These are phyloP conservation scores for Phaseolus lunatus DNA, from an alignment of 306 rosid genomes.

Conservation along the genomic window DNA sequence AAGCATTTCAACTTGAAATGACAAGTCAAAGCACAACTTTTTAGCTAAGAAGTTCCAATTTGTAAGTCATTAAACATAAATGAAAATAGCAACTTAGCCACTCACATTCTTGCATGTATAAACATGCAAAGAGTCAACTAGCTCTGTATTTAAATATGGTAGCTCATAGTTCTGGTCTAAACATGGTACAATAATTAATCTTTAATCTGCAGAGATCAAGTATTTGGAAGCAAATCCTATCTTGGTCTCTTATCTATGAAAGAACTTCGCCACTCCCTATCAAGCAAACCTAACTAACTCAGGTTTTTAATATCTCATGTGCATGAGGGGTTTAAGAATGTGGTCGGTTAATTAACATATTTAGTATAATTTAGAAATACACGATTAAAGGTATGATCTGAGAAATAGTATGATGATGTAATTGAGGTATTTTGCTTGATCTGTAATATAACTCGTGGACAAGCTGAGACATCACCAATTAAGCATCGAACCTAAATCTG, in stretches of 20 bases:
- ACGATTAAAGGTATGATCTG: background rate
- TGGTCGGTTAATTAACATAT: conserved; percentile 13
- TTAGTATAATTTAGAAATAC: background rate
- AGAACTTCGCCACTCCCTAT: background rate
- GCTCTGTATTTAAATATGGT: background rate
- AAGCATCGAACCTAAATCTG: conserved; percentile 9
- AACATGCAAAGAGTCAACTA: background rate
- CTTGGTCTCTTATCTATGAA: background rate
- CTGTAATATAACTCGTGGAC: background rate
- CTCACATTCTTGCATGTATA: background rate
- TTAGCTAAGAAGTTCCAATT: too few species aligned
- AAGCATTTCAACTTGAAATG: background rate
- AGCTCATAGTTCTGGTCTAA: conserved; percentile 1
- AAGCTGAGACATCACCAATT: background rate
- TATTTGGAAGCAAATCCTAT: background rate
- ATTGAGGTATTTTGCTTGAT: conserved; percentile 17
- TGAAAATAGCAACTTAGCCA: background rate
- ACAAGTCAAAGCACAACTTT: conserved; percentile 5
- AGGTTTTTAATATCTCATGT: background rate
- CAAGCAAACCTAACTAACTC: background rate
- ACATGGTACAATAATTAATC: background rate
- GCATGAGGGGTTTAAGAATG: background rate
- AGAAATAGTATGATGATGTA: background rate
- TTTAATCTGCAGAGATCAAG: background rate
- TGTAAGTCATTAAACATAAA: too few species aligned